Percentiles rank a stretch among this genome's conserved stretches.
Evolutionary conservation across 768 basidiomycete species (phyloP).

Genomic region (Baorangia bicolor): DNA sequence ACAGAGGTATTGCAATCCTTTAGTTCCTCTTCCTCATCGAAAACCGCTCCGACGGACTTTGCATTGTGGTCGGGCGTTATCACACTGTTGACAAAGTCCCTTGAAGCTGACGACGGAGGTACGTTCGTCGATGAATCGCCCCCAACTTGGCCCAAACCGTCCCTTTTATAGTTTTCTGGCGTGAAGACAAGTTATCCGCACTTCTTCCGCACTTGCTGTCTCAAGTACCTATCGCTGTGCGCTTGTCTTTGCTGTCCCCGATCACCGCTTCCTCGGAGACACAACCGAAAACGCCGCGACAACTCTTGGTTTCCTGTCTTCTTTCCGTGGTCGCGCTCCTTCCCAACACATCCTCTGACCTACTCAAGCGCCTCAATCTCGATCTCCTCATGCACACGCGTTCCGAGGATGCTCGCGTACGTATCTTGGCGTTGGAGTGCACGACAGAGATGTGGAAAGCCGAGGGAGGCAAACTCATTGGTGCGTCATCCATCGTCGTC

Average conservation of each 20-base stretch:
- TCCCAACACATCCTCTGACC: slow-evolving; percentile 18
- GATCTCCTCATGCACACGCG: slow-evolving; percentile 86
- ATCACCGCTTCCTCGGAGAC: not conserved
- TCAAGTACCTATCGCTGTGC: slow-evolving; percentile 61
- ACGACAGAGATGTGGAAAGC: slow-evolving; percentile 72
- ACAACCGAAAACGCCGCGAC: slow-evolving; percentile 1
- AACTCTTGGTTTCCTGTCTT: slow-evolving; percentile 15
- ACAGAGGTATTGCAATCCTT: slow-evolving; percentile 58
- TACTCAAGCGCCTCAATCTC: slow-evolving; percentile 81
- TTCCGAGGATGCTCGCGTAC: slow-evolving; percentile 69
- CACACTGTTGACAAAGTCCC: slow-evolving; percentile 61
- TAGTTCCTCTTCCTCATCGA: slow-evolving; percentile 28
- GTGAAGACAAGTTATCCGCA: slow-evolving; percentile 71
- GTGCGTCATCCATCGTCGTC: no score
- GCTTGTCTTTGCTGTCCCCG: slow-evolving; percentile 15
- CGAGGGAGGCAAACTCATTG: slow-evolving; percentile 72
- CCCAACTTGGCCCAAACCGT: not conserved
- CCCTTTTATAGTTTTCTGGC: slow-evolving; percentile 77
- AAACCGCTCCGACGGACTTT: slow-evolving; percentile 30
- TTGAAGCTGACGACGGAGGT: slow-evolving; percentile 82
- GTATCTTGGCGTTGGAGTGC: slow-evolving; percentile 67
- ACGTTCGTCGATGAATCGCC: slow-evolving; percentile 20
- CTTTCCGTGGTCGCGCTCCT: slow-evolving; percentile 14
- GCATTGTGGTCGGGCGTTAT: slow-evolving; percentile 66
- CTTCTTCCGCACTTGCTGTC: slow-evolving; percentile 57